A percentile compares a stretch with the other conserved stretches of the same genome.
phyloP scores from a whole-genome alignment of 1,139 yeast genomes.

The Yamadazyma atmosphaerica region DNA sequence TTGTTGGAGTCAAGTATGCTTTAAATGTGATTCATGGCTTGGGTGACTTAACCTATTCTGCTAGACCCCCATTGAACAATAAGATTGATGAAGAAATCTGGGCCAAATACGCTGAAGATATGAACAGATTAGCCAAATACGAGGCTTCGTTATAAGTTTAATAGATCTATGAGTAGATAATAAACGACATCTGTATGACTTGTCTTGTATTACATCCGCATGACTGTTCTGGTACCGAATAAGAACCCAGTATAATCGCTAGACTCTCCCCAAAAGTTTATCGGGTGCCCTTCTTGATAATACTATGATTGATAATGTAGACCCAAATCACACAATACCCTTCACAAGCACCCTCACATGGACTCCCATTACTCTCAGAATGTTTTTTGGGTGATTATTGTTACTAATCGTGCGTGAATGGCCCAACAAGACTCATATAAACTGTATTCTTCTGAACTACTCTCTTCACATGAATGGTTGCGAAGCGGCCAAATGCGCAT shows the following conservation, averaged over 20 bases:
- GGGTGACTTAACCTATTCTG: constrained; percentile 18
- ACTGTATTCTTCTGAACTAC: background rate
- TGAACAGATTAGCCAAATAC: constrained; percentile 12
- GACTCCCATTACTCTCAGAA: too few species aligned
- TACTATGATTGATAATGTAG: too few species aligned
- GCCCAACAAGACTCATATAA: background rate
- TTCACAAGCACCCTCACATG: too few species aligned
- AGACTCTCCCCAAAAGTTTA: too few species aligned
- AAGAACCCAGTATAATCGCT: too few species aligned
- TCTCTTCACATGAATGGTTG: constrained; percentile 1
- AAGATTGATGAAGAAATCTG: constrained; percentile 10
- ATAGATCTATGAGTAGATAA: background rate
- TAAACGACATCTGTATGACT: too few species aligned
- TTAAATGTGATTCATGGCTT: constrained; percentile 18
- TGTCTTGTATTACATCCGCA: too few species aligned
- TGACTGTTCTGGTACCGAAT: too few species aligned
- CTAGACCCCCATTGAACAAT: constrained; percentile 19
- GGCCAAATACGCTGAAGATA: constrained; percentile 14
- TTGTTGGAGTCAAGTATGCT: constrained; percentile 45
- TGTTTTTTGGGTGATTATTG: too few species aligned
- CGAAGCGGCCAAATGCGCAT: constrained; percentile 1
- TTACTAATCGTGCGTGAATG: too few species aligned
- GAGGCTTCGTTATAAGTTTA: constrained; percentile 12
- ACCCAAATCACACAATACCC: too few species aligned
- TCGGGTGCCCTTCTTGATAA: too few species aligned